Evolutionary conservation across 208 protist species (phyloP), one percentile per base, ranked within the genome.

Genomic region (Leishmania braziliensis): DNA sequence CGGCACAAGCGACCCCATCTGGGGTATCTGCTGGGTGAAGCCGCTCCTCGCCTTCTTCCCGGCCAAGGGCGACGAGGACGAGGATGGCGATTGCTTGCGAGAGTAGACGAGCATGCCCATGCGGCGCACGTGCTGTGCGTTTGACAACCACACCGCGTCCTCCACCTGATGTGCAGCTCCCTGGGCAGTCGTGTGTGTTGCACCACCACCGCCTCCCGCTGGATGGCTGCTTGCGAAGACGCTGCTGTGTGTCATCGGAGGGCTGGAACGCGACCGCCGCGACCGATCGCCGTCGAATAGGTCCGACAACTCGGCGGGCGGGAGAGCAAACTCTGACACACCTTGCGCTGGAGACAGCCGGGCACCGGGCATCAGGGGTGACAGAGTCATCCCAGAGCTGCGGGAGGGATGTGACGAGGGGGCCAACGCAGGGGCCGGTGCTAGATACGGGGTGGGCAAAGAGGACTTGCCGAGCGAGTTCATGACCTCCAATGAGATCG

Each of bases 401-500:
- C 48, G 23, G 12, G n/a, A 16, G 46, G 29, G 73, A 46, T 82
- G n/a, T 26, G 58, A 20, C 54, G 76, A n/a, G 72, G 76, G 54
- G 54, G 77, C 39, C 60, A 75, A 51, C 62, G 54, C 46, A 8
- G 36, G 23, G 56, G 78, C 39, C 3, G 82, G 82, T 5, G 82
- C 82, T 29, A 86, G 77, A 75, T 86, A 76, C 16, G 82, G 82
- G 33, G 82, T 86, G 51, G 78, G 82, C 63, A 86, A 68, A 63
- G 78, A 86, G 39, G 82, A 81, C 82, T 86, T 86, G 18, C 56
- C 82, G 14, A 86, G 78, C 29, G 82, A 86, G 39, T 78, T 78
- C 46, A 77, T 70, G 18, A 80, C 77, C 58, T 86, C 82, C 0
- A 68, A 74, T 18, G 82, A 82, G 33, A 53, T 82, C 2, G 82